phyloP scores from a whole-genome alignment of 768 basidiomycete species.

The Mycena crocata region DNA sequence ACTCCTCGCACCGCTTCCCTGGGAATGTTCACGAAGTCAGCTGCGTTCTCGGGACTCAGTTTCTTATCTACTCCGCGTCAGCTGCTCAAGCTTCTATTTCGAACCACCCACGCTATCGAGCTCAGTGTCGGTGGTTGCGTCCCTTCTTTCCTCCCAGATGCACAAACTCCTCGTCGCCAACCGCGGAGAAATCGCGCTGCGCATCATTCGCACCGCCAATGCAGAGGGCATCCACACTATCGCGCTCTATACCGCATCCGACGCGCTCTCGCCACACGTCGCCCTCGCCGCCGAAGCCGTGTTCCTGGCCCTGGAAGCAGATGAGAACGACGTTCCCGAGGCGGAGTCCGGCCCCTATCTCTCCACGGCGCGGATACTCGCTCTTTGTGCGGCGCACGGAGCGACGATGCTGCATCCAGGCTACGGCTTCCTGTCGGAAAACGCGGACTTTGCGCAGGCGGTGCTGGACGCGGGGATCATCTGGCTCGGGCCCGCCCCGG shows the following conservation, averaged over 20 bases:
- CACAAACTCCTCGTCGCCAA: constrained; percentile 75
- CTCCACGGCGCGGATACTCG: constrained; percentile 49
- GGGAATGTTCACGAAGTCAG: too few species aligned
- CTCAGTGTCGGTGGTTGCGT: too few species aligned
- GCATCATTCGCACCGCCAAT: constrained; percentile 69
- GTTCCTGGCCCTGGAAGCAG: constrained; percentile 5
- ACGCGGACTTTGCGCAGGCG: constrained; percentile 62
- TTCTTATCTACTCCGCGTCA: constrained; percentile 12
- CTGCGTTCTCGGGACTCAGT: too few species aligned
- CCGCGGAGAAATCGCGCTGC: constrained; percentile 78
- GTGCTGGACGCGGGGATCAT: constrained; percentile 61
- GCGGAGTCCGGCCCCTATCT: constrained; percentile 62
- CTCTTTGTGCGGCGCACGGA: constrained; percentile 52
- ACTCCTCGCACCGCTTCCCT: too few species aligned
- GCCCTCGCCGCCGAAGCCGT: constrained; percentile 63
- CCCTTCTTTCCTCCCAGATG: not conserved
- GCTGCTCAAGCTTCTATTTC: constrained; percentile 6
- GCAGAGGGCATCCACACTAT: constrained; percentile 63
- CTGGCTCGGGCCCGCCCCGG: constrained; percentile 68
- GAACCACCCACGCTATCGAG: not conserved
- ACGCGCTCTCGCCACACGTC: constrained; percentile 70
- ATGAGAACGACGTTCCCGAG: not conserved
- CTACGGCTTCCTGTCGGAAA: constrained; percentile 76
- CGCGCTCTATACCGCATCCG: constrained; percentile 70
- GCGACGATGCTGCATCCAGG: constrained; percentile 72